Evolutionary conservation across 805 yeast species (phyloP), one percentile per base, ranked within the genome.

Genomic region (Jamesozyma spencerorum): DNA sequence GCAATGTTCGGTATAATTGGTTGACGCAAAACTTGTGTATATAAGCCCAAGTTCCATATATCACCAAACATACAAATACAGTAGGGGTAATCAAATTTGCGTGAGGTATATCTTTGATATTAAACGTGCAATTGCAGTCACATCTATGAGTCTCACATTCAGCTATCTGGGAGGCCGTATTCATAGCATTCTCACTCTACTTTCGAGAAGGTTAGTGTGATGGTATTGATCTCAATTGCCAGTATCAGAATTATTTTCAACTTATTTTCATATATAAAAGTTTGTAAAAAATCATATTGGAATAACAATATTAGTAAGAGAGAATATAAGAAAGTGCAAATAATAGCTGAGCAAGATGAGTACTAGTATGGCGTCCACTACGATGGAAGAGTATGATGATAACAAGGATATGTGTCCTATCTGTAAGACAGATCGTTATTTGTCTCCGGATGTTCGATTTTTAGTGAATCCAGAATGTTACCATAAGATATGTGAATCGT

Each of bases 391-490:
- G 34, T 54, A 72, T 39, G 81, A 75, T 41, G 81, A 74, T 40
- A 57, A 73, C 40, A 70, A 71, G 68, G 95, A 85, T 61, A 82
- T 88, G 78, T 92, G 99, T 69, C 97, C 97, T 24, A 86, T 92
- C 54, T 92, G 99, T 71, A 86, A 90, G 64, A 86, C 97, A 36
- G 95, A 90, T 63, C 69, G 88, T 59, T 92, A 92, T 61, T 70
- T 92, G 46, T 85, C 95, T 34, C 97, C 97, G 19, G 86, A 88
- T 51, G 83, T 92, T 81, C 78, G 74, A 49, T 90, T 92, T 57
- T 74, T 90, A 41, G 87, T 92, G 48, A 92, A 92, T 54, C 95
- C 97, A 0, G 98, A 92, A 61, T 92, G 99, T 64, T 92, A 92
- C 58, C 99, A 92, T 59, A 90, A 86, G 69, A 90, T 92, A 62